Evolutionary conservation across 73 alveolate genomes (phyloP).

Genomic region (Breviolum minutum): DNA sequence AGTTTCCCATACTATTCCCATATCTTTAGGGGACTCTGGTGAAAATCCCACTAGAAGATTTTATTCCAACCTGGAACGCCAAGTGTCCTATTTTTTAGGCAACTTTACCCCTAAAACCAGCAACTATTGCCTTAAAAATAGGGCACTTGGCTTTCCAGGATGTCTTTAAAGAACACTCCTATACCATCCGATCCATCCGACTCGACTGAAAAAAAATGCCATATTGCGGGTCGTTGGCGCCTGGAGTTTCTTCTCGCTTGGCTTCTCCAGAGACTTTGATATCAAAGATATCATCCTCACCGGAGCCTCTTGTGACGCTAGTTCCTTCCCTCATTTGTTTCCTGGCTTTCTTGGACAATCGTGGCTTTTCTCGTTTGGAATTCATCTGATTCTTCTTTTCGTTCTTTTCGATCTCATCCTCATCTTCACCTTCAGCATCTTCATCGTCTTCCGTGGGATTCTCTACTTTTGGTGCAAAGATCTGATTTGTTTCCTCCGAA

Average conservation of each 20-base stretch:
- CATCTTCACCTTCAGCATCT: not conserved
- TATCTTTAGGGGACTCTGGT: too few species aligned
- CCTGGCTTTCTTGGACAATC: conserved; percentile 5
- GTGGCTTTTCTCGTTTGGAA: not conserved
- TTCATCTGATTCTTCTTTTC: not conserved
- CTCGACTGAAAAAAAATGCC: not conserved
- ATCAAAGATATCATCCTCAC: conserved; percentile 37
- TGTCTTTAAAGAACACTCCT: too few species aligned
- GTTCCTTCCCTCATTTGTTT: not conserved
- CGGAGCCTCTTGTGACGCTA: not conserved
- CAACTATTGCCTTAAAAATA: too few species aligned
- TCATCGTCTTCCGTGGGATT: too few species aligned
- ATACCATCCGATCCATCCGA: too few species aligned
- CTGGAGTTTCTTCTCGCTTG: not conserved
- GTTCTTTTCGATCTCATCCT: not conserved
- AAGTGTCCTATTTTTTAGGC: too few species aligned
- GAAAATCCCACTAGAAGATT: too few species aligned
- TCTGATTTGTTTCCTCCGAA: not conserved
- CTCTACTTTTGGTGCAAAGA: not conserved
- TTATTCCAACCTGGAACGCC: too few species aligned
- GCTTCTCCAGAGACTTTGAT: conserved; percentile 4
- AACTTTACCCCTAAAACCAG: too few species aligned
- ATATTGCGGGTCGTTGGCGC: not conserved
- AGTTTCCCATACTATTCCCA: too few species aligned
- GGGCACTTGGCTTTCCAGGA: too few species aligned